Percentiles rank a stretch among this genome's conserved stretches.
Evolutionary conservation across 768 basidiomycete species (phyloP).

Genomic region (Pisolithus marmoratus): DNA sequence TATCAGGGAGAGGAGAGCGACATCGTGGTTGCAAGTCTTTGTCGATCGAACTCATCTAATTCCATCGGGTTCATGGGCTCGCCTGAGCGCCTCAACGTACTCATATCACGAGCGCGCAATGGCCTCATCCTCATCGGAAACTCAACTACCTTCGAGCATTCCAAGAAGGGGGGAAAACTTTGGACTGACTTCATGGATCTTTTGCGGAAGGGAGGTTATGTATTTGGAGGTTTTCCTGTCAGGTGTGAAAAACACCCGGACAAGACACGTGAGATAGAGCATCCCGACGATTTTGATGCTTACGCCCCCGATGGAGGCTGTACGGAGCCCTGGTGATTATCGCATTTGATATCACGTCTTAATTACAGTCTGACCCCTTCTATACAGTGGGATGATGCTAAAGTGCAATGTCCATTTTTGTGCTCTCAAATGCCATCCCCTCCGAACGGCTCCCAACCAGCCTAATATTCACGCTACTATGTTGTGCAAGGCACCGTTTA

Average conservation of each 20-base stretch:
- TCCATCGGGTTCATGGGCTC: constrained; percentile 72
- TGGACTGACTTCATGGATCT: constrained; percentile 48
- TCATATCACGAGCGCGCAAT: constrained; percentile 63
- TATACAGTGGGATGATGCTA: constrained; percentile 39
- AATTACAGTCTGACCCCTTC: background rate
- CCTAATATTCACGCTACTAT: constrained; percentile 24
- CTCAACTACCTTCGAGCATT: constrained; percentile 46
- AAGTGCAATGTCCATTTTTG: constrained; percentile 51
- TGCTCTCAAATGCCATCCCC: constrained; percentile 55
- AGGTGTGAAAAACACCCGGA: constrained; percentile 52
- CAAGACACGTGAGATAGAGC: constrained; percentile 31
- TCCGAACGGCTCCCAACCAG: constrained; percentile 42
- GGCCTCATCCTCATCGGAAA: constrained; percentile 66
- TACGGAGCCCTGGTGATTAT: constrained; percentile 47
- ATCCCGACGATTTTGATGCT: constrained; percentile 43
- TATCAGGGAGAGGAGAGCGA: constrained; percentile 75
- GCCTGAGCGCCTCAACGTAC: constrained; percentile 64
- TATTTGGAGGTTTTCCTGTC: constrained; percentile 57
- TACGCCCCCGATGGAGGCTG: constrained; percentile 62
- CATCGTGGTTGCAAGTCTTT: constrained; percentile 57
- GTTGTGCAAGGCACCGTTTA: constrained; percentile 36
- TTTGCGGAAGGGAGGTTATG: constrained; percentile 35
- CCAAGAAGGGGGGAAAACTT: constrained; percentile 44
- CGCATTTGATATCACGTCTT: background rate
- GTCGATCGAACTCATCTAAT: constrained; percentile 47